Evolutionary conservation across 164 flowering plant genomes (phyloP), one percentile per base, ranked within the genome.

Genomic region (Hamamelis virginiana): DNA sequence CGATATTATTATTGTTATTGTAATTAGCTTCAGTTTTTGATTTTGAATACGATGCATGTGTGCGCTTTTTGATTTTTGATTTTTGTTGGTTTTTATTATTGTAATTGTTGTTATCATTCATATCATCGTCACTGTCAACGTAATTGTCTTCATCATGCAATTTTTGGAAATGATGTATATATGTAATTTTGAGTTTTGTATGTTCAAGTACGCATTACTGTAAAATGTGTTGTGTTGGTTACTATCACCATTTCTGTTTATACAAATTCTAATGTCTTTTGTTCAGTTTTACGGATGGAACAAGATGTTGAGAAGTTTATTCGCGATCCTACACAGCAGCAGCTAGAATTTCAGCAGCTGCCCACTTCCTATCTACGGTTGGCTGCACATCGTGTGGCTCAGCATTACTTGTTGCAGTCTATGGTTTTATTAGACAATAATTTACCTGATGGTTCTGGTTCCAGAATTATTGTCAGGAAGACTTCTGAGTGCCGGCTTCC

Each of bases 301-400:
- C 99, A 90, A 79, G 99, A 96, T 76, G 84, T 92, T 50, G 89
- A 87, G 77, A 92, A 90, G 76, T 95, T 95, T 70, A 90, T 95
- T 58, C 85, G 80, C 28, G 97, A 96, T 70, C 92, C 95, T 41
- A 75, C 79, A 19, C 87, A 81, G 68, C 91, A 88, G 74, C 98
- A 93, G 70, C 68, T 96, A 23, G 98, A 93, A 80, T 93, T 96
- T 76, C 96, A 84, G 75, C 98, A 93, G 76, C 76, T 96, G 66
- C 97, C 98, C n/a, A 96, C 98, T n/a, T 96, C 99, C 48, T 96
- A 96, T 77, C 73, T 93, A 59, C 82, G 99, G 27, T 77, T 96
- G 81, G 98, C 99, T 63, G 99, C 98, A 41, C 99, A 96, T 69
- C 97, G 99, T 19, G 88, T 96, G 51, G 99, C 99, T 18, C 99